Evolutionary conservation across 2,329 filamentous ascomycete genomes (phyloP), one percentile per base, ranked within the genome.

Genomic region (Sarocladiaceae sp.): DNA sequence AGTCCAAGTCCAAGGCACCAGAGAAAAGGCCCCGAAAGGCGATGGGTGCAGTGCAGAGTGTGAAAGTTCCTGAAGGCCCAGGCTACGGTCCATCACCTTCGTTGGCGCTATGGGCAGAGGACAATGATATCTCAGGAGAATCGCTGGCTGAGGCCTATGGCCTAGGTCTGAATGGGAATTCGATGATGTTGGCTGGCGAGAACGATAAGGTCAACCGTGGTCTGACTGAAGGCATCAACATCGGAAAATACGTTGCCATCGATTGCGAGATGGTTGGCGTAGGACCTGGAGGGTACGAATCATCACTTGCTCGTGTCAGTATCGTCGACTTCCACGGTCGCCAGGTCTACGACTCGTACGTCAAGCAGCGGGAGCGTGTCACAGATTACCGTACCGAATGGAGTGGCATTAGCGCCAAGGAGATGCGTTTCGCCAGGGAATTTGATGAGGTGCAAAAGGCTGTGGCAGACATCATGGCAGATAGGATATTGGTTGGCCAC

Each of bases 221-320:
- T 1, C 67, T 80, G 3, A 74, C 77, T 2, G 62, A 69, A 19
- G 78, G 74, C 5, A 66, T 84, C 27, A 78, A 88, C 44, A 69
- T 90, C 16, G 93, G 91, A 43, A 95, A 93, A 72, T 98, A 95
- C 61, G 69, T 98, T 33, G 85, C 87, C 16, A 79, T 98, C 37
- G 93, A 98, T 68, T 98, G 93, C 64, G 93, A 98, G 67, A 98
- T 98, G 93, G 93, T 98, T 20, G 93, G 91, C 39, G 80, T 94
- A 11, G 86, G 85, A 0, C 77, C 78, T 1, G 80, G 80, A 42
- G 76, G 80, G 18, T 73, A 83, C 51, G 77, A 82, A 58, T 89
- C 88, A 27, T 82, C 81, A 0, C 77, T 98, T 34, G 93, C 93
- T 1, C 80, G 93, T 37, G 88, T 91, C 45, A 95, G 87, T 58